Evolutionary conservation across 176 grass and related monocot species (phyloP).

Genomic region (Hyparrhenia diplandra): DNA sequence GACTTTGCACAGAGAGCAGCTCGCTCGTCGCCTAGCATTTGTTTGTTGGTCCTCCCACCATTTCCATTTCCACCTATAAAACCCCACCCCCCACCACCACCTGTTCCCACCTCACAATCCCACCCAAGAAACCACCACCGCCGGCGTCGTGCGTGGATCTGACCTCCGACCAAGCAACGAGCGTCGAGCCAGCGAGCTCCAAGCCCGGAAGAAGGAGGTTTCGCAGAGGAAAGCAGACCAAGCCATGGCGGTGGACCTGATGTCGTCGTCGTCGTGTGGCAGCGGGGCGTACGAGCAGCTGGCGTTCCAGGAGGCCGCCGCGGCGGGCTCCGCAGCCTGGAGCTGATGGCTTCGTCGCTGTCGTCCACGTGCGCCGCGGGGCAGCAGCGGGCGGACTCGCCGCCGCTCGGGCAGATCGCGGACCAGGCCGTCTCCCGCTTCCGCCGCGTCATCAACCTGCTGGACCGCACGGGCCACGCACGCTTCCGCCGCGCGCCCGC

Average conservation of each 20-base stretch:
- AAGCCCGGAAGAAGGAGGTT: too few relatives aligned
- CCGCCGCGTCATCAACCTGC: slow-evolving; percentile 69
- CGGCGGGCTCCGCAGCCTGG: slow-evolving; percentile 67
- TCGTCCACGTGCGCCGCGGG: slow-evolving; percentile 28
- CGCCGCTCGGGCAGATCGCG: slow-evolving; percentile 51
- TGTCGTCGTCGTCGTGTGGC: slow-evolving; percentile 27
- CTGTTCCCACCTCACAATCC: too few relatives aligned
- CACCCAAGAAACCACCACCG: too few relatives aligned
- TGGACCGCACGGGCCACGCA: slow-evolving; percentile 88
- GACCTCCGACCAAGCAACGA: background rate
- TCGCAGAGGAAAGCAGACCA: background rate
- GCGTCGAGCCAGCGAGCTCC: too few relatives aligned
- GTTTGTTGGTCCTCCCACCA: background rate
- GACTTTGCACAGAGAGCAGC: slow-evolving; percentile 13
- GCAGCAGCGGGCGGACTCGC: background rate
- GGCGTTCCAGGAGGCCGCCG: slow-evolving; percentile 68
- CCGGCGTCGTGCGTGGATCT: background rate
- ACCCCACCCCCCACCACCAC: background rate
- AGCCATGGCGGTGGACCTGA: slow-evolving; percentile 54
- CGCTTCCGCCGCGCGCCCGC: slow-evolving; percentile 69
- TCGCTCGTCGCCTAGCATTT: background rate
- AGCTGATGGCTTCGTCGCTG: slow-evolving; percentile 58
- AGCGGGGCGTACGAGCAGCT: slow-evolving; percentile 26
- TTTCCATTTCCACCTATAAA: slow-evolving; percentile 44
- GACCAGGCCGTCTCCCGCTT: slow-evolving; percentile 65